Base-by-base conservation (phyloP, 2,329 filamentous ascomycete genomes). In the Fusarium equiseti region DNA sequence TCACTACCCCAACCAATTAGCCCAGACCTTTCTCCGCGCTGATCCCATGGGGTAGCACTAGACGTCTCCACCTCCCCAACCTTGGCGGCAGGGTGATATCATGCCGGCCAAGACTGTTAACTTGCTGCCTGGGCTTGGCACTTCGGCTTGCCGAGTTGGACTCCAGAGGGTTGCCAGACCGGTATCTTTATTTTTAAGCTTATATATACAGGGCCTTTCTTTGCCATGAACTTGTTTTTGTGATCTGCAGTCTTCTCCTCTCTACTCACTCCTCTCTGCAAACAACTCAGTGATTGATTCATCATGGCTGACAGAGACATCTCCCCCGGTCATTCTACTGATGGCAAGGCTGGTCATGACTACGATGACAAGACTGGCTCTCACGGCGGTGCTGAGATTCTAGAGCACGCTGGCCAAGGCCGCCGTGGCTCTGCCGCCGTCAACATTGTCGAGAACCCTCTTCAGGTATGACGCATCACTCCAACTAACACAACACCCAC, bases 121-220 rank as follows among this genome's bases (percentile, higher is more conserved):
- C 48, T 54, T 66, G 63, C 63, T 66, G 63, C 63, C 63, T 66
- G n/a, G 55, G 55, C 63, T 67, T 66, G 63, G 63, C 62, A 49
- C n/a, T 22, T 62, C 63, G 63, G 63, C 2, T 66, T 66, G 62
- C 62, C 62, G 50, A 61, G 55, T 66, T 66, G 12, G 44, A 54
- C n/a, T 10, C 48, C 38, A 51, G 29, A 61, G 44, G 63, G 63
- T 55, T 66, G 62, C 38, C 38, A 24, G 31, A 66, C 52, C 40
- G 11, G 35, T 16, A 45, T 24, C 54, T 55, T 66, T 66, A 66
- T 55, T 62, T 66, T 61, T 66, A 66, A 66, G 63, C 63, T 67
- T 66, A 66, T 66, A 66, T 62, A 63, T 48, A 32, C 38, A 50
- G 18, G 65, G 32, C 44, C 29, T 16, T 20, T 26, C 6, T 16